Conservation (phyloP, 2,329 filamentous ascomycete species). For the Colletotrichum caudatum region DNA sequence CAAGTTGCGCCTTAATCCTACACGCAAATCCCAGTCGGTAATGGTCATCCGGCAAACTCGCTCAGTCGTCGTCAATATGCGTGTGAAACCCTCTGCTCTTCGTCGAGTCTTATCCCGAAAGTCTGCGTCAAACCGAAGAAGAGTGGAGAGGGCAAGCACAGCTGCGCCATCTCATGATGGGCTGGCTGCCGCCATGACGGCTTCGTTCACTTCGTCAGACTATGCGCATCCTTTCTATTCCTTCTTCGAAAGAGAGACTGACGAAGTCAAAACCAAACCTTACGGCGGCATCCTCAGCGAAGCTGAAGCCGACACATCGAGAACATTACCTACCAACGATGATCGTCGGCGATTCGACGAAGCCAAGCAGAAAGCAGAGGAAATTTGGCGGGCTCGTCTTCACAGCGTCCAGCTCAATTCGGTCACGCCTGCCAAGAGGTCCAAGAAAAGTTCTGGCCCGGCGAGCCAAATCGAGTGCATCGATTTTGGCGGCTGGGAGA, state of each 20-base stretch:
- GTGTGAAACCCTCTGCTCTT: constrained; percentile 69
- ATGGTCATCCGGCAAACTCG: constrained; percentile 49
- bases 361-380: constrained; percentile 90
- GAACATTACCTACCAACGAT: constrained; percentile 82
- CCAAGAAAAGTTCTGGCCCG: constrained; percentile 83
- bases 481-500: constrained; percentile 97
- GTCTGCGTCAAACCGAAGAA: constrained; percentile 65
- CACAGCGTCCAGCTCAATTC: constrained; percentile 71
- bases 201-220: constrained; percentile 52
- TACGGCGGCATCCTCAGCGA: constrained; percentile 95
- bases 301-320: constrained; percentile 88
- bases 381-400: constrained; percentile 83
- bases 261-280: constrained; percentile 91
- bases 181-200: constrained; percentile 27
- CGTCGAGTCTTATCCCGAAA: constrained; percentile 69
- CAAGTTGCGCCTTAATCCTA: constrained; percentile 67
- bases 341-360: constrained; percentile 91
- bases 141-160: constrained; percentile 52
- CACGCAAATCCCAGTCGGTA: constrained; percentile 54
- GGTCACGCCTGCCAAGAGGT: constrained; percentile 72
- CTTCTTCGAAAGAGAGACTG: constrained; percentile 88
- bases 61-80: constrained; percentile 67
- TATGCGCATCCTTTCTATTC: constrained; percentile 88
- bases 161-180: constrained; percentile 46
- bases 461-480: constrained; percentile 99